A percentile compares a stretch with the other conserved stretches of the same genome.
Evolutionary conservation across 192 early-diverging fungal species (phyloP).

Genomic region (Endogone sp.): DNA sequence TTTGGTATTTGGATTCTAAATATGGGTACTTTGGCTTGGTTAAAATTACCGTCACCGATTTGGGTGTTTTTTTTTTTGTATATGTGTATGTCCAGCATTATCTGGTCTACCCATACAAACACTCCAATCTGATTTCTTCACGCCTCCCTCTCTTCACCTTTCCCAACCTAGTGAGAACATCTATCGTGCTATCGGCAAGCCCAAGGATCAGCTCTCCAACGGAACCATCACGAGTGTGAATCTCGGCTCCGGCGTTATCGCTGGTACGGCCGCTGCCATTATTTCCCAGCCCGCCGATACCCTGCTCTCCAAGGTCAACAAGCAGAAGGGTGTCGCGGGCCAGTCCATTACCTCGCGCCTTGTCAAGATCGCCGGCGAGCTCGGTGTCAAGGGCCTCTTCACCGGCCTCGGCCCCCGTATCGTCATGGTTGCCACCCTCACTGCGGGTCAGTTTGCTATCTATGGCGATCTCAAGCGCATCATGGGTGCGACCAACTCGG

Average conservation of each 20-base stretch:
- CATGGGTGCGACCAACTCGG: slow-evolving; percentile 54
- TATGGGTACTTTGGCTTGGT: too few species aligned
- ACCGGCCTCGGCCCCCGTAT: slow-evolving; percentile 61
- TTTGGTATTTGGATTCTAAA: background rate
- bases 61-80: background rate
- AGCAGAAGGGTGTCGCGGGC: slow-evolving; percentile 56
- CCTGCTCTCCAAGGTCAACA: slow-evolving; percentile 71
- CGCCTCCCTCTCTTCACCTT: background rate
- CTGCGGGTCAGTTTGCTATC: slow-evolving; percentile 66
- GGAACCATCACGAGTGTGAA: slow-evolving; percentile 45
- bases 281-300: slow-evolving; percentile 70
- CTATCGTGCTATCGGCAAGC: slow-evolving; percentile 34
- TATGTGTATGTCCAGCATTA: too few species aligned
- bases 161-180: slow-evolving; percentile 35
- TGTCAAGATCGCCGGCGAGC: slow-evolving; percentile 41
- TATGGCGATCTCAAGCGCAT: slow-evolving; percentile 58
- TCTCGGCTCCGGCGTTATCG: slow-evolving; percentile 56
- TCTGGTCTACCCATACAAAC: background rate
- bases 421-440: slow-evolving; percentile 65
- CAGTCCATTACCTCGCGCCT: slow-evolving; percentile 53
- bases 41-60: background rate
- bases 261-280: slow-evolving; percentile 64
- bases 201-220: slow-evolving; percentile 40
- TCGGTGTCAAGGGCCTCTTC: slow-evolving; percentile 55
- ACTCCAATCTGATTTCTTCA: background rate